phyloP scores from a whole-genome alignment of 176 grass and related monocot genomes.

The Puya raimondii region DNA sequence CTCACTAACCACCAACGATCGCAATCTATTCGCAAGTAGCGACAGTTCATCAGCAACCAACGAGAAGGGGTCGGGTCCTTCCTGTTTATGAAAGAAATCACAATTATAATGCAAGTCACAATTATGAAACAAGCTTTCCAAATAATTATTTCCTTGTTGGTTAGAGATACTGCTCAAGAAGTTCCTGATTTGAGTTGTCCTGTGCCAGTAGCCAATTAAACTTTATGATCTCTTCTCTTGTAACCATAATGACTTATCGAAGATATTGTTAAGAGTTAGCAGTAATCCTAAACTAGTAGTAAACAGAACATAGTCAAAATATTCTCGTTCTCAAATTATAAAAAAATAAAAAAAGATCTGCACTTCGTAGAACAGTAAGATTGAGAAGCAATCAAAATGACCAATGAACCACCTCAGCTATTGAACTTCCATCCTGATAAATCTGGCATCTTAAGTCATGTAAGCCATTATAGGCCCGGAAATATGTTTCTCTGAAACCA shows the following conservation, averaged over 20 bases:
- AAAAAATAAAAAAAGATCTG: not conserved
- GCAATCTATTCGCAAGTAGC: conserved; percentile 68
- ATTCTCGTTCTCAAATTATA: not conserved
- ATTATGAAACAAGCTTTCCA: not conserved
- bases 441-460: conserved; percentile 64
- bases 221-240: too few species aligned
- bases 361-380: not conserved
- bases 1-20: conserved; percentile 80
- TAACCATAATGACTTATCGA: too few species aligned
- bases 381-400: not conserved
- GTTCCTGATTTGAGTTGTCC: not conserved
- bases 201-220: not conserved
- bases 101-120: not conserved
- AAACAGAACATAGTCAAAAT: too few species aligned
- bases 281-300: too few species aligned
- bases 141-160: not conserved
- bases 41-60: conserved; percentile 84
- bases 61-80: conserved; percentile 63
- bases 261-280: too few species aligned
- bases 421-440: conserved; percentile 39
- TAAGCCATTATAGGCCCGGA: conserved; percentile 36
- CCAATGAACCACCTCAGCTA: conserved; percentile 37
- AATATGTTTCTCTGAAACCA: conserved; percentile 43
- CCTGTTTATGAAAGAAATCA: conserved; percentile 22
- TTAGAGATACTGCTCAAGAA: not conserved